Percentiles rank a stretch among this genome's conserved stretches.
Evolutionary conservation across 129 eudicot genomes (phyloP).

Genomic region (Saussurea involucrata): DNA sequence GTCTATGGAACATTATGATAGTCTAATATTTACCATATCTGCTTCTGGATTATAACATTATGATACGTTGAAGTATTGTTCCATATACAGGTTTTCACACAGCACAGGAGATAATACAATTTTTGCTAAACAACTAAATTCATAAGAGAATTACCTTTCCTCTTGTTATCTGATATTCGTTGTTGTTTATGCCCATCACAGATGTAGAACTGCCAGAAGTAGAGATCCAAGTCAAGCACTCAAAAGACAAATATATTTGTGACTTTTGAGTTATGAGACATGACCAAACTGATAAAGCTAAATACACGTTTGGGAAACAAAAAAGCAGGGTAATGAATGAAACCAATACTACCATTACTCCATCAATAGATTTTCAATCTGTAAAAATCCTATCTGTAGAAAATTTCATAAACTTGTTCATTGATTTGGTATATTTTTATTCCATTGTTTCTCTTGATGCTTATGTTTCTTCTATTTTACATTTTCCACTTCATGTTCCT

Average conservation of each 20-base stretch:
- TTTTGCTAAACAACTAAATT: not conserved
- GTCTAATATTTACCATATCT: not conserved
- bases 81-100: not conserved
- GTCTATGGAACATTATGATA: not conserved
- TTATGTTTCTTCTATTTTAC: not conserved
- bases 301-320: not conserved
- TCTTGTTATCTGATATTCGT: slow-evolving; percentile 92
- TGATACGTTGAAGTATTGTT: not conserved
- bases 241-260: not conserved
- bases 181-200: slow-evolving; percentile 88
- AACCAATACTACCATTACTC: not conserved
- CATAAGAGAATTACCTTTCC: slow-evolving; percentile 63
- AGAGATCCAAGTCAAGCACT: not conserved
- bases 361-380: not conserved
- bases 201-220: slow-evolving; percentile 65
- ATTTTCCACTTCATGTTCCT: not conserved
- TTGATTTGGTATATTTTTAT: not conserved
- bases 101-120: not conserved
- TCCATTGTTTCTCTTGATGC: not conserved
- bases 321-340: not conserved
- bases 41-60: not conserved
- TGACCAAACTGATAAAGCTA: not conserved
- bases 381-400: not conserved
- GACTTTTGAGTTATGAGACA: not conserved
- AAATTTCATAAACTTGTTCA: not conserved